Percentiles rank a stretch among this genome's conserved stretches.
Conservation (phyloP, 106 monocot genomes). For the Dendrobium officinale region DNA sequence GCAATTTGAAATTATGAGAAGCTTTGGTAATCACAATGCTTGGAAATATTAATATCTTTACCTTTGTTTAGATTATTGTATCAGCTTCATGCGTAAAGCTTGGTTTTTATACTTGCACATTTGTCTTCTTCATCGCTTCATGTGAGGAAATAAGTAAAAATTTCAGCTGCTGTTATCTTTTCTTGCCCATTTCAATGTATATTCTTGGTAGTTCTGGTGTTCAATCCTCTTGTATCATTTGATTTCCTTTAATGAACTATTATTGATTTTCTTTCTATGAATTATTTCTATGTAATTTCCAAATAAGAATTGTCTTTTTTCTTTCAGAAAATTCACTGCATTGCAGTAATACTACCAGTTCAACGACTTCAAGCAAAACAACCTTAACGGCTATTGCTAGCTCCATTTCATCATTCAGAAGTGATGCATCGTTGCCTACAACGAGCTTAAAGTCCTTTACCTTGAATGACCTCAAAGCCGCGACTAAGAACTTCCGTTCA, state of each 20-base stretch:
- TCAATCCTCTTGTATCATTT: not conserved
- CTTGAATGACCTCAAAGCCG: slow-evolving; percentile 61
- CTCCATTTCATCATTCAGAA: slow-evolving; percentile 21
- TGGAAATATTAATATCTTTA: too few relatives aligned
- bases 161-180: too few relatives aligned
- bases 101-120: too few relatives aligned
- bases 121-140: too few relatives aligned
- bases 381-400: not conserved
- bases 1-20: too few relatives aligned
- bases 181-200: too few relatives aligned
- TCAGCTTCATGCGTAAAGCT: too few relatives aligned
- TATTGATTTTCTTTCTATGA: not conserved
- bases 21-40: too few relatives aligned
- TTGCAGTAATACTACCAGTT: slow-evolving; percentile 16
- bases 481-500: slow-evolving; percentile 75
- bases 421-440: slow-evolving; percentile 10
- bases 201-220: too few relatives aligned
- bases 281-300: not conserved
- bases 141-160: too few relatives aligned
- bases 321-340: slow-evolving; percentile 15
- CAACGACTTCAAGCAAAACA: slow-evolving; percentile 20
- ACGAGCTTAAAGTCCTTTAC: slow-evolving; percentile 48
- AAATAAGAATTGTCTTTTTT: not conserved
- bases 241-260: not conserved
- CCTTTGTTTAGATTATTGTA: too few relatives aligned